Evolutionary conservation across 2,329 filamentous ascomycete genomes (phyloP), one percentile per base, ranked within the genome.

Genomic region (Aureobasidium zeae): DNA sequence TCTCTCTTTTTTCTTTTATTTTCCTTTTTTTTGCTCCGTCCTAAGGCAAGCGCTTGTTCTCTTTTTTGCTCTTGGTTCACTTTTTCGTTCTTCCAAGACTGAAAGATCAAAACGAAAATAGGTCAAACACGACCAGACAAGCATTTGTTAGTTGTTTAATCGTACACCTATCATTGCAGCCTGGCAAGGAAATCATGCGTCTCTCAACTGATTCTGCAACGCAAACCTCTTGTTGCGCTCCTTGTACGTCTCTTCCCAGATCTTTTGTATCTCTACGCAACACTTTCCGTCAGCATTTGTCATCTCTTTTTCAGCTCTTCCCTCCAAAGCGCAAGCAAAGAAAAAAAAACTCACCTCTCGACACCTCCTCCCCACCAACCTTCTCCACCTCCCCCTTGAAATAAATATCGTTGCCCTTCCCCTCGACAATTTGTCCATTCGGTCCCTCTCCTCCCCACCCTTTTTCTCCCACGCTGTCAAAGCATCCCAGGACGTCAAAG

Each of bases 401-500:
- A 26, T 55, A 52, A 24, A 60, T 26, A 2, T 57, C 46, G 2
- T 50, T 47, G 15, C 54, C 38, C 32, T 51, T 55, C 0, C 50
- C 56, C 37, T 60, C 58, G 3, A 60, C 55, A 5, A 54, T 46
- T 22, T 54, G 44, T 10, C 57, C 58, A 42, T 51, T 55, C 39
- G 37, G 47, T 3, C 52, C 54, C 9, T 32, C 42, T 44, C 48
- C 30, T 10, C 52, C 51, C 56, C 56, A 59, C 4, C 48, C 49
- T 7, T 43, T 51, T 2, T 51, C 47, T 6, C 44, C 53, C 9
- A 64, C 48, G 15, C 43, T 22, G 10, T 55, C 53, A 25, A 57
- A 48, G 12, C 48, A 31, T 9, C 46, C 52, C 30, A 66, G 56
- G 9, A 57, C 61, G 38, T 63, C 58, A 36, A 66, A 67, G 3